A percentile compares a stretch with the other conserved stretches of the same genome.
phyloP scores from a whole-genome alignment of 305 asterid species.

The Solanum hybrid region DNA sequence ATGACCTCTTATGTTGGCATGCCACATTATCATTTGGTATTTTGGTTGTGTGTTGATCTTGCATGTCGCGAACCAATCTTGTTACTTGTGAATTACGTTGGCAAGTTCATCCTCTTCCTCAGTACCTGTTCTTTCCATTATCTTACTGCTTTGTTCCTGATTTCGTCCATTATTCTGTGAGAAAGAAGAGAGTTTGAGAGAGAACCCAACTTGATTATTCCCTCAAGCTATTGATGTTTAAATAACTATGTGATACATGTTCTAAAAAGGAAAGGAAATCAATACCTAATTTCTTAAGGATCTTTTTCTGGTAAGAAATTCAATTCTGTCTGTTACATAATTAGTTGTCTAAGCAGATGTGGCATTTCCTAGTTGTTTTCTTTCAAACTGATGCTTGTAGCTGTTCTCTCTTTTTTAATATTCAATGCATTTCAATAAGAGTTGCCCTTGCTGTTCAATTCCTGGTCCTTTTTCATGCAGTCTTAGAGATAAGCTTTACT shows the following conservation, averaged over 20 bases:
- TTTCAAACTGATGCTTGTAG: neutral
- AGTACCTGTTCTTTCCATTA: neutral
- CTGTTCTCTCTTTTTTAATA: neutral
- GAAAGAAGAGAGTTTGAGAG: neutral
- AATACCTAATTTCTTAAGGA: neutral
- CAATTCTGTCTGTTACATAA: neutral
- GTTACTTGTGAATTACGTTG: neutral
- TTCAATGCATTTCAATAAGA: neutral
- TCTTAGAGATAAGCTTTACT: neutral
- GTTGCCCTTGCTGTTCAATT: neutral
- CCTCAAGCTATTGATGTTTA: neutral
- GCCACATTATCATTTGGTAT: neutral
- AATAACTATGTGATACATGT: neutral
- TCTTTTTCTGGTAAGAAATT: neutral
- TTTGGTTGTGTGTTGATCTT: neutral
- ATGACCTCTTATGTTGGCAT: neutral
- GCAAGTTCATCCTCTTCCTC: neutral
- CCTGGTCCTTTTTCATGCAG: neutral
- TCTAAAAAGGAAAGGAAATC: neutral
- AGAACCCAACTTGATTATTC: neutral
- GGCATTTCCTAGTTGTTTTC: neutral
- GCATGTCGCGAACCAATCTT: neutral
- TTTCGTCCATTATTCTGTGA: neutral
- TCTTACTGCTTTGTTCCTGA: neutral
- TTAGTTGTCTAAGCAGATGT: neutral